These are phyloP conservation scores for Cyberlindnera saturnus DNA, from an alignment of 805 yeast genomes.

Conservation along the genomic window DNA sequence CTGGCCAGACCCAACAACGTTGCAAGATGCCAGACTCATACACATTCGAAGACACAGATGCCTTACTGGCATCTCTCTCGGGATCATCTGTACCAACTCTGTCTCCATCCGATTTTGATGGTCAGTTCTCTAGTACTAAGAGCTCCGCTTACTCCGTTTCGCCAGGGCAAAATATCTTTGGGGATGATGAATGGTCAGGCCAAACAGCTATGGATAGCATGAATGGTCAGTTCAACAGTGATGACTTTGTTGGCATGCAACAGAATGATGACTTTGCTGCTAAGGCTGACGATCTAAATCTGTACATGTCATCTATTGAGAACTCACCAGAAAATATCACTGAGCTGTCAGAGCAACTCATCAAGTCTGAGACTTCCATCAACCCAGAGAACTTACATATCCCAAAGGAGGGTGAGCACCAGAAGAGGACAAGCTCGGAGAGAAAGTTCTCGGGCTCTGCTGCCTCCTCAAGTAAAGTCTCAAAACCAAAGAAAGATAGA, in stretches of 20 bases:
- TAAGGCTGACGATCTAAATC: background rate
- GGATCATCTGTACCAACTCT: conserved; percentile 17
- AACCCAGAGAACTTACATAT: background rate
- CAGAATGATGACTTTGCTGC: background rate
- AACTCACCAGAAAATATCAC: conserved; percentile 1
- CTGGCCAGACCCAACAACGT: too few relatives aligned
- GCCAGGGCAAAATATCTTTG: conserved; percentile 16
- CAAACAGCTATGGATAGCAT: conserved; percentile 1
- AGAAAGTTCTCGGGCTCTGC: background rate
- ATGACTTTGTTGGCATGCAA: conserved; percentile 3
- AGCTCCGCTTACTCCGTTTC: conserved; percentile 18
- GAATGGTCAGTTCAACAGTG: background rate
- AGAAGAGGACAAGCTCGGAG: background rate
- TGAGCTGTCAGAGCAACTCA: background rate
- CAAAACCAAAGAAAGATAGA: conserved; percentile 46
- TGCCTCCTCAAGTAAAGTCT: conserved; percentile 14
- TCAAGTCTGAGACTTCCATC: conserved; percentile 1
- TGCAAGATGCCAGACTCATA: conserved; percentile 2
- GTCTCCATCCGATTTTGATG: conserved; percentile 19
- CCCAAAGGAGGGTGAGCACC: background rate
- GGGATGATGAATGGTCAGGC: conserved; percentile 11
- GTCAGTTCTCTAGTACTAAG: conserved; percentile 14
- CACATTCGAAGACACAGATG: conserved; percentile 25
- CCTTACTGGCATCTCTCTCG: conserved; percentile 22
- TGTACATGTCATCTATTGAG: conserved; percentile 1